A percentile compares a stretch with the other conserved stretches of the same genome.
phyloP scores from a whole-genome alignment of 306 rosid genomes.

The Carpinus fangiana region DNA sequence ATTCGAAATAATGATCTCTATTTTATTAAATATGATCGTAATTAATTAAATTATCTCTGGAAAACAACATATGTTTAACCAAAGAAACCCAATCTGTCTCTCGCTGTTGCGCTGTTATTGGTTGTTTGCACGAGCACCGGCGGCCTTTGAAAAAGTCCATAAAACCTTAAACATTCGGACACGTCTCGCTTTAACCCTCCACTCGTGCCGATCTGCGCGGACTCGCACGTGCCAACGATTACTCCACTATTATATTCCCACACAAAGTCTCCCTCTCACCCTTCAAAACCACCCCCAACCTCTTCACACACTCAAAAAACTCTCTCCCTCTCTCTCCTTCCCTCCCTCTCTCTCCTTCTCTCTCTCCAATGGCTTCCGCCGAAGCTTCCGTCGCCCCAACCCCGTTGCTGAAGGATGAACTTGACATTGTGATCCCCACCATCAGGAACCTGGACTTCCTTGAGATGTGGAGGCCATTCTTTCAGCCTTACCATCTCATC shows the following conservation, averaged over 20 bases:
- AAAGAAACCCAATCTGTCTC: not conserved
- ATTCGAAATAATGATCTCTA: no score
- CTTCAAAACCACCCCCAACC: not conserved
- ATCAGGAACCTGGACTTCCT: constrained; percentile 86
- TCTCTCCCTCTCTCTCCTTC: not conserved
- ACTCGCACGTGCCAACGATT: constrained; percentile 35
- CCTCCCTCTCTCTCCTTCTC: not conserved
- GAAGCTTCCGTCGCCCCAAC: constrained; percentile 22
- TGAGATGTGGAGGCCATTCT: constrained; percentile 89
- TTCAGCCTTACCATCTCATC: constrained; percentile 76
- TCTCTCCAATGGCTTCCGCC: constrained; percentile 27
- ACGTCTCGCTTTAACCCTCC: constrained; percentile 38
- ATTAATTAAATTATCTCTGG: no score
- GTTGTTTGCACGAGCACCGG: not conserved
- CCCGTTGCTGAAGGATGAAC: constrained; percentile 67
- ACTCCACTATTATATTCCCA: constrained; percentile 28
- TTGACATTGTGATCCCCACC: constrained; percentile 87
- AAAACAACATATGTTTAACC: not conserved
- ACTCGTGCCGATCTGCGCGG: constrained; percentile 40
- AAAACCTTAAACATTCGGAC: constrained; percentile 34
- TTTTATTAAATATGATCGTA: no score
- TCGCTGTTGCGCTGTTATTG: not conserved
- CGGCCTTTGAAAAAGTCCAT: constrained; percentile 40
- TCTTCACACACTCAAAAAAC: not conserved
- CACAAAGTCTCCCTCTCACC: not conserved